phyloP scores from a whole-genome alignment of 345 rosid genomes.

The Brassica rapa region DNA sequence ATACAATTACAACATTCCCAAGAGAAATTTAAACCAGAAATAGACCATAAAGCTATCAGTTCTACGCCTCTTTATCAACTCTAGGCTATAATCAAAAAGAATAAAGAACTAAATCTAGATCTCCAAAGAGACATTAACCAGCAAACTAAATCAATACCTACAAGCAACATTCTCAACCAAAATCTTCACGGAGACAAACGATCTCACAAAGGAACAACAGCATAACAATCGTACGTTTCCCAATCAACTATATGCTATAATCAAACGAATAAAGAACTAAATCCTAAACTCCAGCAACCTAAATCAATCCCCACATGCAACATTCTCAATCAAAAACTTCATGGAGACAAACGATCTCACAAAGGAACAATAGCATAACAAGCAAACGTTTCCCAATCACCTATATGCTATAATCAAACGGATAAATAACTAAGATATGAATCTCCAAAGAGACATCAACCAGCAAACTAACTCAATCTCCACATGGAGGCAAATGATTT shows the following conservation, averaged over 20 bases:
- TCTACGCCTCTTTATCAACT: neutral
- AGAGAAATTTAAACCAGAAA: neutral
- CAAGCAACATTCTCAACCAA: constrained; percentile 26
- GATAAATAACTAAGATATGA: neutral
- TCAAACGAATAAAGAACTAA: neutral
- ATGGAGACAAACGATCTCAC: neutral
- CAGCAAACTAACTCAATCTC: constrained; percentile 9
- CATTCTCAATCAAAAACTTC: neutral
- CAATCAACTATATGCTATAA: neutral
- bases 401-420: neutral
- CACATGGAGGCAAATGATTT: constrained; percentile 20
- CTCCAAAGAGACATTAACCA: constrained; percentile 17
- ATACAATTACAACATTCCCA: neutral
- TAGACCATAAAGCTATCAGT: neutral
- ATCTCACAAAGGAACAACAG: constrained; percentile 22
- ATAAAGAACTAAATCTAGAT: neutral
- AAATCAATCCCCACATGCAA: constrained; percentile 22
- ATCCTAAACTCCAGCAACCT: neutral
- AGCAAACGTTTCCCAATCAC: neutral
- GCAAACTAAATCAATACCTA: neutral
- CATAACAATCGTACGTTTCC: constrained; percentile 6
- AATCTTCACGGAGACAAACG: neutral
- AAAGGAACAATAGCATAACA: constrained; percentile 23
- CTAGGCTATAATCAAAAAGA: neutral
- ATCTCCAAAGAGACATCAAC: constrained; percentile 11